Evolutionary conservation across 2,329 filamentous ascomycete genomes (phyloP), one percentile per base, ranked within the genome.

Genomic region (Diaporthe australafricana): DNA sequence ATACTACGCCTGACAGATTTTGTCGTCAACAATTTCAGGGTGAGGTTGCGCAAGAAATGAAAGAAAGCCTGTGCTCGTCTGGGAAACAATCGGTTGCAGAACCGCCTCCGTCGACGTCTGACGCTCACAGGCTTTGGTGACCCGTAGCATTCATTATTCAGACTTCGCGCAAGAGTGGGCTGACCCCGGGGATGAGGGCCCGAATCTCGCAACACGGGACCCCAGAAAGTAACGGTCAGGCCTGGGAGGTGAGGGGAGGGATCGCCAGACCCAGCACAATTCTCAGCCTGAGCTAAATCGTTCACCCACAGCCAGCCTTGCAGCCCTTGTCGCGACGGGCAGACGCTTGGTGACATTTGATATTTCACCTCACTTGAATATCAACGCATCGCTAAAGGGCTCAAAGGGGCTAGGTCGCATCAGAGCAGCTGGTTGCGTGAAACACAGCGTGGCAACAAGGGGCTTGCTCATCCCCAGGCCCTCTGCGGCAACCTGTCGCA

Each of bases 201-300:
- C 66, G 52, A 68, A 68, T 55, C 52, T 57, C 42, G 32, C 53
- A 60, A 57, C 56, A 57, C 45, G 60, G 60, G 60, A 50, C 53
- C 42, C 32, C 53, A 57, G 53, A 60, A 42, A 48, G 17, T 42
- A 50, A 48, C 55, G 53, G 53, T 69, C 42, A 60, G 55, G 47
- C 53, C 3, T 40, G 38, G 11, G 45, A 40, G 42, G 57, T 40
- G 16, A 25, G 60, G 45, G 60, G 30, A 50, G 30, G 53, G 67
- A 69, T 69, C 53, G 40, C 60, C 63, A 42, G 70, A 57, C 65
- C 70, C 63, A 68, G 72, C 70, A 71, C 50, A 73, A 40, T 66
- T 73, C 72, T 73, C 72, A 73, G 72, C 72, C 72, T 73, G 65
- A 72, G 57, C 72, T 73, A 68, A 67, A 65, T 25, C 12, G 45